phyloP scores from a whole-genome alignment of 2,329 filamentous ascomycete species.

The Emericellopsis atlantica region DNA sequence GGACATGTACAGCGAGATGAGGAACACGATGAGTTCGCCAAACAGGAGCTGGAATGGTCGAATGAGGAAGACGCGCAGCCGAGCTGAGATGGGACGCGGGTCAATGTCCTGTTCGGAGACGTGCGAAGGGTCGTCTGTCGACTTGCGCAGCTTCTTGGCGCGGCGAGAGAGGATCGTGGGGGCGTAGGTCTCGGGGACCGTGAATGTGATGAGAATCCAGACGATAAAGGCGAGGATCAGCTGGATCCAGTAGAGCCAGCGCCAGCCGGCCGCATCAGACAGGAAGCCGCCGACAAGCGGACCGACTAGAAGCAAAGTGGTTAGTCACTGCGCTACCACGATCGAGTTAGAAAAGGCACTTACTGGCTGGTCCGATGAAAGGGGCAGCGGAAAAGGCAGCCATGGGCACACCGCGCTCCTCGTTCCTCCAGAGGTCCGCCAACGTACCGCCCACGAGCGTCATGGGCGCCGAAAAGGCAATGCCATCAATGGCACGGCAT shows the following conservation, averaged over 20 bases:
- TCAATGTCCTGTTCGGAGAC: constrained; percentile 78
- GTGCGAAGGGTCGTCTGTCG: constrained; percentile 52
- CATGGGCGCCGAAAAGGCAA: constrained; percentile 78
- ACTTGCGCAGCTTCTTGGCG: constrained; percentile 58
- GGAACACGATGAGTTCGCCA: constrained; percentile 70
- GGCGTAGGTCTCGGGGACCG: constrained; percentile 82
- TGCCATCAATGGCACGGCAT: constrained; percentile 66
- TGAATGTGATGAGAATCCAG: constrained; percentile 71
- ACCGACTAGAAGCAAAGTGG: constrained; percentile 30
- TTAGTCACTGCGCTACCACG: background rate
- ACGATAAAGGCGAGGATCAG: constrained; percentile 59
- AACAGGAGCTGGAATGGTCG: constrained; percentile 81
- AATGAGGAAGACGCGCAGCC: constrained; percentile 61
- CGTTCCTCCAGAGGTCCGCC: constrained; percentile 72
- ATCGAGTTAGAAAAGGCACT: constrained; percentile 5
- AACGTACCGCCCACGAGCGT: constrained; percentile 74
- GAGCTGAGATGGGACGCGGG: constrained; percentile 52
- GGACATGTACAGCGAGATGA: constrained; percentile 76
- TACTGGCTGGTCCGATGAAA: constrained; percentile 65
- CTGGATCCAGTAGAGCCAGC: constrained; percentile 83
- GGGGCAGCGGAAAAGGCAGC: constrained; percentile 74
- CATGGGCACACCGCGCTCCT: constrained; percentile 80
- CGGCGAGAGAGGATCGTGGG: constrained; percentile 62
- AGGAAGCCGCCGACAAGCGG: constrained; percentile 69
- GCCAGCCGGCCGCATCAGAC: constrained; percentile 57